These are phyloP conservation scores for Penicillium antarcticum DNA, from an alignment of 495 filamentous ascomycete species.

Conservation along the genomic window DNA sequence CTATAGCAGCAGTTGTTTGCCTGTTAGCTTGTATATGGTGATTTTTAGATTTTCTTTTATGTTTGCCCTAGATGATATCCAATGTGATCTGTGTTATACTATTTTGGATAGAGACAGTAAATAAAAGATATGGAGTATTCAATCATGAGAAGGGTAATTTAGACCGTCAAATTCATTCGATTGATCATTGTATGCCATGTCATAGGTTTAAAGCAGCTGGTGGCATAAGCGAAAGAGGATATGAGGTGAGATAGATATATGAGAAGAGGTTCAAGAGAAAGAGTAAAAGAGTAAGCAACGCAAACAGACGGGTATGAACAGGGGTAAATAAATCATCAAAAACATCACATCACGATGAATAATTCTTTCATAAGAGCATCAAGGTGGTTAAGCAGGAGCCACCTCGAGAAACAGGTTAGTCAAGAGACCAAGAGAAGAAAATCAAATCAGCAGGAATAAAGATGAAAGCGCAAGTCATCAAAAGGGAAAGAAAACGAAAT, in stretches of 20 bases:
- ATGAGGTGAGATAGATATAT: background rate
- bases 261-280: background rate
- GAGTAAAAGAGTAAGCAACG: background rate
- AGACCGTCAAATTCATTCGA: background rate
- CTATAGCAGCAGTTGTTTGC: slow-evolving; percentile 9
- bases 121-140: too few relatives aligned
- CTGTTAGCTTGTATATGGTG: slow-evolving; percentile 11
- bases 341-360: background rate
- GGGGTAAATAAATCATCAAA: slow-evolving; percentile 3
- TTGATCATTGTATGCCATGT: slow-evolving; percentile 1
- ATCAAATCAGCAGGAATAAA: too few relatives aligned
- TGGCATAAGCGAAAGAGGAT: background rate
- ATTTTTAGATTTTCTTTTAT: slow-evolving; percentile 18
- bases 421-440: background rate
- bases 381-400: too few relatives aligned
- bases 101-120: background rate
- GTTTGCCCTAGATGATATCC: slow-evolving; percentile 31
- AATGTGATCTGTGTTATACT: slow-evolving; percentile 30
- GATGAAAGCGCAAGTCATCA: background rate
- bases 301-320: background rate
- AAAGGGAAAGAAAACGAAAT: background rate
- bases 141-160: background rate
- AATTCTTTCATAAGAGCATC: background rate
- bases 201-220: slow-evolving; percentile 4
- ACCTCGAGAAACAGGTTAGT: too few relatives aligned